These are phyloP conservation scores for Dryas octopetala DNA, from an alignment of 306 rosid genomes.

Conservation along the genomic window DNA sequence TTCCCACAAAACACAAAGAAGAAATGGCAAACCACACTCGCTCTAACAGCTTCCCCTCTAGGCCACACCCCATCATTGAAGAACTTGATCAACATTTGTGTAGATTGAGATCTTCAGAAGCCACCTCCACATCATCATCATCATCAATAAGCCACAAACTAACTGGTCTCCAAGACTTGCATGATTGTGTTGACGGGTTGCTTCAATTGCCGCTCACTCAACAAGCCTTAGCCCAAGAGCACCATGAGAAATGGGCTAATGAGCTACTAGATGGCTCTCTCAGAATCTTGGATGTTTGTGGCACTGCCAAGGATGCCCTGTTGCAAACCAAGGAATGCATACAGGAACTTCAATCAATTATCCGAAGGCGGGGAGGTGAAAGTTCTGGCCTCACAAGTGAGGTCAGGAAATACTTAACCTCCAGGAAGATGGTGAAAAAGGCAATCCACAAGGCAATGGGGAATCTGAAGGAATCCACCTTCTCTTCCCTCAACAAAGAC, in stretches of 20 bases:
- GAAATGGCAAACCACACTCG: conserved; percentile 35
- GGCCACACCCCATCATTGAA: conserved; percentile 38
- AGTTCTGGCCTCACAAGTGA: conserved; percentile 11
- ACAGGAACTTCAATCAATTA: conserved; percentile 35
- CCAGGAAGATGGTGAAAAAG: conserved; percentile 31
- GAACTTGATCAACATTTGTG: conserved; percentile 37
- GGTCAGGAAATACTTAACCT: conserved; percentile 25
- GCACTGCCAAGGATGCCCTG: conserved; percentile 28
- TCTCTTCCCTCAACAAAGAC: background rate
- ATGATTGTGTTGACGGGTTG: conserved; percentile 38
- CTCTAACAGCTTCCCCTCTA: conserved; percentile 46
- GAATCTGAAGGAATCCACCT: background rate
- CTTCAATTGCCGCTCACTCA: conserved; percentile 33
- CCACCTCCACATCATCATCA: conserved; percentile 25
- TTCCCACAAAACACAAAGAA: background rate
- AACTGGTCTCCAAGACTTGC: conserved; percentile 36
- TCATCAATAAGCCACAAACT: conserved; percentile 26
- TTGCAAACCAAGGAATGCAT: conserved; percentile 33
- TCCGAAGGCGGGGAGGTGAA: conserved; percentile 25
- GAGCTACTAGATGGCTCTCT: conserved; percentile 41
- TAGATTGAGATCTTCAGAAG: conserved; percentile 20
- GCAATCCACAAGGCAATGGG: conserved; percentile 18
- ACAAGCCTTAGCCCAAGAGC: conserved; percentile 35
- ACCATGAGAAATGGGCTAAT: conserved; percentile 24
- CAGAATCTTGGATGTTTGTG: conserved; percentile 32